Base-by-base conservation (phyloP, 768 basidiomycete species). In the Xanthoconium stramineum region DNA sequence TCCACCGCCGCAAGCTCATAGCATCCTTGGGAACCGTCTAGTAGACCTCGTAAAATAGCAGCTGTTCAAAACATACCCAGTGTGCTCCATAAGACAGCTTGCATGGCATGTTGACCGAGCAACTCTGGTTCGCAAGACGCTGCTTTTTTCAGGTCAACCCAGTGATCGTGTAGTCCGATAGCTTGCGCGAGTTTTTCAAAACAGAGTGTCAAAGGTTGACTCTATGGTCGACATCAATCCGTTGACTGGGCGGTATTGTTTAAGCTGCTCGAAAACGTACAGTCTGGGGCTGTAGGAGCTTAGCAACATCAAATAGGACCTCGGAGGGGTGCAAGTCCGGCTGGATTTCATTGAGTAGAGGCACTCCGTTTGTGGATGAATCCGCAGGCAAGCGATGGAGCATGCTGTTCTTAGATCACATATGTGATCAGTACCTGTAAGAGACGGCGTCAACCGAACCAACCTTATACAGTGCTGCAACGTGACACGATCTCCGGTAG, bases 381-480 rank as follows among this genome's bases (percentile, higher is more conserved):
- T 69, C 70, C 15, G 82, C 76, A 37, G 87, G 86, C 24, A 92
- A 75, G 15, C 91, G 86, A 70, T 89, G 83, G 29, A 89, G 65
- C 66, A 92, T 76, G 63, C 91, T 93, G 60, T 39, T 55, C 35
- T 50, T 36, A 37, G 48, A 48, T 47, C 33, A 38, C 55, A 48
- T 50, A 14, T 61, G 33, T 30, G 58, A 70, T 62, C 55, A 46
- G 17, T 49, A 35, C 48, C 45, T 50, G 48, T 48, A 52, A 47
- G 15, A 43, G 28, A 32, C 15, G 40, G 38, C 44, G 19, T 51
- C 37, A 37, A 49, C 52, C 24, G 28, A 55, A 59, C 91, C 35
- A 51, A 62, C 91, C 86, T 88, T 63, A 86, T 86, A 61, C 90
- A 92, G 65, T 90, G 87, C 61, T 91, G 88, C 47, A 93, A 74